A percentile compares a stretch with the other conserved stretches of the same genome.
These are phyloP conservation scores for Phytopythium helicoides DNA, from an alignment of 352 stramenopile genomes.

Conservation along the genomic window DNA sequence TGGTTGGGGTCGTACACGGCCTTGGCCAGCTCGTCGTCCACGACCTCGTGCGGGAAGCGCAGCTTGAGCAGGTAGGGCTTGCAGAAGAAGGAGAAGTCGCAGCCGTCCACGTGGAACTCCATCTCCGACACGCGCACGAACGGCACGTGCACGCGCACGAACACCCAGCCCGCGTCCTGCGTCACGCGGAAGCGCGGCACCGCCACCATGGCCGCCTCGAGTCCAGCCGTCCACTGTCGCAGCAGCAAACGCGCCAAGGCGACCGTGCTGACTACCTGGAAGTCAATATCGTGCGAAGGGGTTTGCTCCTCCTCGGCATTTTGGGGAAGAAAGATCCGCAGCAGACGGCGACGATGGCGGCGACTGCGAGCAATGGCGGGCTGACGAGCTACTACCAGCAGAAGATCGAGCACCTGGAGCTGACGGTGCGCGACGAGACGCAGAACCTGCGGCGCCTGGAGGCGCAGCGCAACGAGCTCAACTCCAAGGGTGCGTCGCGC, in stretches of 20 bases:
- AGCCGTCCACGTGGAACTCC: constrained; percentile 90
- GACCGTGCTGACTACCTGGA: too few relatives aligned
- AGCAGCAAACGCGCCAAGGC: too few relatives aligned
- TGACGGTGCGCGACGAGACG: constrained; percentile 93
- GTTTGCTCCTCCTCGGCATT: too few relatives aligned
- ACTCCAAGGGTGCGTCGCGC: constrained; percentile 90
- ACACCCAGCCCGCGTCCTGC: constrained; percentile 80
- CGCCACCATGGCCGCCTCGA: constrained; percentile 69
- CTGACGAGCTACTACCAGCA: constrained; percentile 93
- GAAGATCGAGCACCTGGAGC: constrained; percentile 95
- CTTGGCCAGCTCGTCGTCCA: constrained; percentile 89
- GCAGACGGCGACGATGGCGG: constrained; percentile 26
- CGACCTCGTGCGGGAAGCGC: constrained; percentile 86
- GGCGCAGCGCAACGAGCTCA: constrained; percentile 99
- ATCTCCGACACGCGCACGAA: constrained; percentile 91
- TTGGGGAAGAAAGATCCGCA: constrained; percentile 1
- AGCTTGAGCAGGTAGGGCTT: constrained; percentile 98
- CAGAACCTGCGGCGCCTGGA: constrained; percentile 98
- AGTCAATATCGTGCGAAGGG: too few relatives aligned
- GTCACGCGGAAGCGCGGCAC: constrained; percentile 82
- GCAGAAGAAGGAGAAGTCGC: constrained; percentile 94
- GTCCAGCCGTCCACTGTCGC: too few relatives aligned
- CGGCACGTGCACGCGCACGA: constrained; percentile 86
- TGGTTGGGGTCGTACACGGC: constrained; percentile 90
- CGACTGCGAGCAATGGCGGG: constrained; percentile 34